Conservation (phyloP, 305 asterid genomes). For the Rubia balearica region DNA sequence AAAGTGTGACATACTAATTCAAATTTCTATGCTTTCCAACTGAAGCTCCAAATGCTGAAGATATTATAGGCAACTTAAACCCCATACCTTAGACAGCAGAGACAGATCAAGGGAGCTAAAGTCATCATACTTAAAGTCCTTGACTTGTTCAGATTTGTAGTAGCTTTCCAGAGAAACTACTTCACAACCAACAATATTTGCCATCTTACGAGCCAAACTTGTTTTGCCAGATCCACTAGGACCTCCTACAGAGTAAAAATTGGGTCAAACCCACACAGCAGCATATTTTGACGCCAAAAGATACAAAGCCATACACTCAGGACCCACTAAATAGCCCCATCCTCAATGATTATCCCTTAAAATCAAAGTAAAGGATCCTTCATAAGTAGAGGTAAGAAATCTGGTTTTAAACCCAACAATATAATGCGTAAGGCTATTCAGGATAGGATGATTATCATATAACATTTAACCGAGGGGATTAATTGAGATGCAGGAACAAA, state of each 20-base stretch:
- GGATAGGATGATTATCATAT: background rate
- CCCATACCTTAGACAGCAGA: slow-evolving; percentile 77
- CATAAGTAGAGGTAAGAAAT: background rate
- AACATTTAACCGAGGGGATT: background rate
- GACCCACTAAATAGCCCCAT: background rate
- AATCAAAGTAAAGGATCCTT: background rate
- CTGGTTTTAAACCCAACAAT: background rate
- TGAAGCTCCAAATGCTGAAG: background rate
- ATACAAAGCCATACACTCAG: background rate
- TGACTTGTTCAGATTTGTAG: slow-evolving; percentile 76
- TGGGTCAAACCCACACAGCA: slow-evolving; percentile 14
- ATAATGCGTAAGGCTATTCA: background rate
- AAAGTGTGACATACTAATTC: slow-evolving; percentile 2
- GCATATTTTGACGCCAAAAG: slow-evolving; percentile 6
- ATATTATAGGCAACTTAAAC: slow-evolving; percentile 20
- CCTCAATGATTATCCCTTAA: background rate
- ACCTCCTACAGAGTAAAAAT: slow-evolving; percentile 59
- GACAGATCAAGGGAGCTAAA: slow-evolving; percentile 91
- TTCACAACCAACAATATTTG: slow-evolving; percentile 98
- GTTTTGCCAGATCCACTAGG: slow-evolving; percentile 99
- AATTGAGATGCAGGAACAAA: slow-evolving; percentile 1
- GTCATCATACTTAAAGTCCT: slow-evolving; percentile 90
- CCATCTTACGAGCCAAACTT: slow-evolving; percentile 99
- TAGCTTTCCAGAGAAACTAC: slow-evolving; percentile 97
- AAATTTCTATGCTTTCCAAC: background rate